Percentiles rank a stretch among this genome's conserved stretches.
phyloP scores from a whole-genome alignment of 2,329 filamentous ascomycete genomes.

The Corinectria fuckeliana region DNA sequence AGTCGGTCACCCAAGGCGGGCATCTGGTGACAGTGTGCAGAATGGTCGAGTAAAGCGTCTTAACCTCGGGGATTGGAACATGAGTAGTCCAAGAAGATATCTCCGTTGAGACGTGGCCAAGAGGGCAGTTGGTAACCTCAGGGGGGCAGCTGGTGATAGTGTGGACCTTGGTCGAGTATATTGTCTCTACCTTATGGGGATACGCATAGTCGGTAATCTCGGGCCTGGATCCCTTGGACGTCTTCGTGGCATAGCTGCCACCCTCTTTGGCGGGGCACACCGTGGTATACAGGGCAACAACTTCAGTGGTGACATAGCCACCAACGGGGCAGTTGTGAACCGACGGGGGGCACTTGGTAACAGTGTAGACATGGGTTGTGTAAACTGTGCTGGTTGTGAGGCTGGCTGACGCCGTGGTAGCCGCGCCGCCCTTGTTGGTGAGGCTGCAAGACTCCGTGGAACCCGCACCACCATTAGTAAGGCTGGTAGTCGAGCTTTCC shows the following conservation, averaged over 20 bases:
- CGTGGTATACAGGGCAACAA: conserved; percentile 52
- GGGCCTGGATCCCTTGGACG: conserved; percentile 12
- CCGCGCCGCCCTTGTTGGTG: neutral
- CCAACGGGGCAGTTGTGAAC: conserved; percentile 47
- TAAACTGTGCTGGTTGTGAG: conserved; percentile 46
- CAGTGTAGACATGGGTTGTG: conserved; percentile 55
- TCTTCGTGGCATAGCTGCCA: conserved; percentile 20
- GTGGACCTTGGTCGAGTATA: conserved; percentile 60
- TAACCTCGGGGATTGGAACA: conserved; percentile 20
- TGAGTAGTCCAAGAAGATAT: conserved; percentile 34
- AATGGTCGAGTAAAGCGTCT: conserved; percentile 54
- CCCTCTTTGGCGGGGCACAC: conserved; percentile 47
- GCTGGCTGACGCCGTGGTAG: conserved; percentile 13
- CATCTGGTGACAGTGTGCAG: conserved; percentile 62
- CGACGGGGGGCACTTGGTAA: conserved; percentile 60
- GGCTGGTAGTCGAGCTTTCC: neutral
- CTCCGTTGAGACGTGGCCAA: conserved; percentile 43
- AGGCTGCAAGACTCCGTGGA: no score
- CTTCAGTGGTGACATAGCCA: conserved; percentile 47
- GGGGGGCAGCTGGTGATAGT: conserved; percentile 63
- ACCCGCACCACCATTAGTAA: neutral
- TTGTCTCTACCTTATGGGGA: conserved; percentile 43
- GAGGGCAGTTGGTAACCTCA: conserved; percentile 56
- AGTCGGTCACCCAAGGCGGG: conserved; percentile 58
- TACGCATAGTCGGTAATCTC: conserved; percentile 20